Base-by-base conservation (phyloP, 2,329 filamentous ascomycete genomes). In the Aspergillus chevalieri region DNA sequence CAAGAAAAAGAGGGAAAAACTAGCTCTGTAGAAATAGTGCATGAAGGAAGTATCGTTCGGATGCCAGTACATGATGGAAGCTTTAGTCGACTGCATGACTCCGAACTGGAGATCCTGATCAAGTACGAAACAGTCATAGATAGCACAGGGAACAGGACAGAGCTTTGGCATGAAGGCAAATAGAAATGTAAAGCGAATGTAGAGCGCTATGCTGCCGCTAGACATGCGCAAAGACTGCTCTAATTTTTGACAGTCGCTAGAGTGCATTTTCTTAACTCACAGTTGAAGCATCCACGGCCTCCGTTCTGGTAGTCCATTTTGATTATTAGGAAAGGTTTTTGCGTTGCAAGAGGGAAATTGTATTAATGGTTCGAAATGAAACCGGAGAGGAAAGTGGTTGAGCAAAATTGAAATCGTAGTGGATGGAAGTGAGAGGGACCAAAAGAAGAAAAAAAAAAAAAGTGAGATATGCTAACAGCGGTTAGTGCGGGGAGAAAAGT, bases 211-310 rank as follows among this genome's bases (percentile, higher is more conserved):
- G 10, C 4, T 30, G 26, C 10, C 26, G 5, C 3, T 12, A 12
- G 26, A 30, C 26, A 30, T 30, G 26, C 26, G 26, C 26, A 28
- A 28, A 28, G 26, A 28, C 26, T 28, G 26, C 9, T 30, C 12
- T 30, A 4, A 30, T 30, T 30, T 28, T 30, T 30, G 26, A 30
- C 9, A 30, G 26, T 30, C 26, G 26, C 26, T 30, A 30, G 26
- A 30, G 26, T 28, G 12, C 43, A 24, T 44, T 36, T 30, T 42
- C 43, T 44, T 49, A 57, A 77, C 76, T 71, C 64, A 80, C 78
- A 81, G 69, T 80, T 81, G 69, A 79, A 81, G 71, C 78, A 81
- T 60, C 75, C 77, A 66, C 78, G 76, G 58, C 70, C 70, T 59
- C 71, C 72, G 55, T 68, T 57, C 58, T 72, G 72, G 59, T 69